Evolutionary conservation across 495 filamentous ascomycete species (phyloP).

Genomic region (Hypoxylon rickii): DNA sequence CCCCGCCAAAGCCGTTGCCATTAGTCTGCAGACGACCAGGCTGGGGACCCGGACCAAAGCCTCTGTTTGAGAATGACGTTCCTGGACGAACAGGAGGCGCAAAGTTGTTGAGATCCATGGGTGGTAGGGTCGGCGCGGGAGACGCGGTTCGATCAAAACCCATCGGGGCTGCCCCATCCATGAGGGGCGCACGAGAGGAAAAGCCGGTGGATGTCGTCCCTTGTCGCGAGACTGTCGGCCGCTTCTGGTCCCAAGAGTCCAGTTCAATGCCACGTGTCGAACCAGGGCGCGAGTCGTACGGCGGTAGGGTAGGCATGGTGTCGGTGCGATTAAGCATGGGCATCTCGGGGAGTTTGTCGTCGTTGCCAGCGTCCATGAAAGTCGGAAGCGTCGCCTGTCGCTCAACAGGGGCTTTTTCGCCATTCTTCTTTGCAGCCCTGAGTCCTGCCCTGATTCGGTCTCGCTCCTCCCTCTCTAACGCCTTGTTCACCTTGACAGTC

Average conservation of each 20-base stretch:
- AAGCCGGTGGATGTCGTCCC: conserved; percentile 47
- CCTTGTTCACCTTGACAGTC: conserved; percentile 79
- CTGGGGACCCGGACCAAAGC: conserved; percentile 52
- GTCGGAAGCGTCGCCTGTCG: conserved; percentile 72
- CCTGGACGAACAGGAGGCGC: conserved; percentile 40
- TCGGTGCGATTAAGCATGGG: conserved; percentile 66
- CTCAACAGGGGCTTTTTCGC: conserved; percentile 54
- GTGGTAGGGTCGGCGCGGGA: conserved; percentile 48
- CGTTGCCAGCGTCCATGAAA: conserved; percentile 53
- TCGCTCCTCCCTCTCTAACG: conserved; percentile 71
- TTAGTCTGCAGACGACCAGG: conserved; percentile 28
- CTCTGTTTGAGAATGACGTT: conserved; percentile 41
- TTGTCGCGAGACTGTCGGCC: conserved; percentile 46
- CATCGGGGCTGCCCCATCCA: conserved; percentile 62
- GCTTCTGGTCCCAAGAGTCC: conserved; percentile 49
- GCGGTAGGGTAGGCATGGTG: conserved; percentile 67
- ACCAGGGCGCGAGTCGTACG: conserved; percentile 62
- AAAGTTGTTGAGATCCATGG: conserved; percentile 40
- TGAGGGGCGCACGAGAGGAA: conserved; percentile 62
- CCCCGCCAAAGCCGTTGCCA: conserved; percentile 26
- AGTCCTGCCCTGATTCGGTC: conserved; percentile 61
- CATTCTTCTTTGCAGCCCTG: conserved; percentile 59
- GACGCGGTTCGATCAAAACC: conserved; percentile 58
- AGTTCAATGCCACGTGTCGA: conserved; percentile 57
- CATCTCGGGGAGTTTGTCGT: conserved; percentile 62